Base-by-base conservation (phyloP, 2,329 filamentous ascomycete genomes). In the Paraphaeosphaeria sporulosa region DNA sequence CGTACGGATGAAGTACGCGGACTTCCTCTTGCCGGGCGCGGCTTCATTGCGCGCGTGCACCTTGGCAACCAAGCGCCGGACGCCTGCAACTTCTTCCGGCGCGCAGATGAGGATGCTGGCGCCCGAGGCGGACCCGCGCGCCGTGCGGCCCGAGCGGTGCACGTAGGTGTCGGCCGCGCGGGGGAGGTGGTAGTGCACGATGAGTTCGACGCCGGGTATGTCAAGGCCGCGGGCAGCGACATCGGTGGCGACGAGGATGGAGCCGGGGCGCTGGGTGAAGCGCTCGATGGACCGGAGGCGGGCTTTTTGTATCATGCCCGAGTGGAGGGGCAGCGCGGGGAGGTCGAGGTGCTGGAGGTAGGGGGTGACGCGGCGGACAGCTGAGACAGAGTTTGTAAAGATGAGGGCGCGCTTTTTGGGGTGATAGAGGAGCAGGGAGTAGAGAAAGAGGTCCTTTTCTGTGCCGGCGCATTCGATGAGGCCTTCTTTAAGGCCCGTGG, bases 361-460 rank as follows among this genome's bases (percentile, higher is more conserved):
- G 0, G 94, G 92, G 0, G 90, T 89, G 13, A 99, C 83, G 40
- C 95, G 92, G 47, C 93, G 90, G 54, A 97, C 94, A 2, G 94
- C 91, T 55, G 91, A 92, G 76, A 99, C 97, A 47, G 94, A 97
- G 80, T 99, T 99, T 30, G 94, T 93, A 77, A 99, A 99, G 50
- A 99, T 88, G 2, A 99, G 84, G 0, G 92, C 93, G 34, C 94
- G 90, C 40, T 89, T 86, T 50, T 89, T 89, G 1, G 92, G 89
- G 73, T 97, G 91, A 58, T 96, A 87, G 2, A 97, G 85, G 0
- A 98, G 84, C 9, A 97, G 83, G 0, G 93, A 86, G 79, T 99
- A 99, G 43, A 98, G 89, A 67, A 94, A 98, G 10, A 99, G 87
- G 77, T 99, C 95, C 86, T 99, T 99, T 75, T 99, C 95, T 79